These are phyloP conservation scores for Mycena venus DNA, from an alignment of 768 basidiomycete genomes.

Conservation along the genomic window DNA sequence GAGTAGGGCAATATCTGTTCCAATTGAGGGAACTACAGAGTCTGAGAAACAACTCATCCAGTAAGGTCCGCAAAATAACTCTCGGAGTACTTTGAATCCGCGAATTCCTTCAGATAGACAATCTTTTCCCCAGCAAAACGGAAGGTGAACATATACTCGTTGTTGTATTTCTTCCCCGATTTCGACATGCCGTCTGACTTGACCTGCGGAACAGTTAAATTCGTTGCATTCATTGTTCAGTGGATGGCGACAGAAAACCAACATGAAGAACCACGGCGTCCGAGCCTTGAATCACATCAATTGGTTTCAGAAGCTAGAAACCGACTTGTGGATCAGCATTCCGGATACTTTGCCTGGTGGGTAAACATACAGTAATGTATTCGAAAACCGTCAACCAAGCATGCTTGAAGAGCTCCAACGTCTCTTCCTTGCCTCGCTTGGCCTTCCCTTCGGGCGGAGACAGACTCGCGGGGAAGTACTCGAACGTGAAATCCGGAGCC, in stretches of 20 bases:
- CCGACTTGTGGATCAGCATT: neutral
- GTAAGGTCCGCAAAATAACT: neutral
- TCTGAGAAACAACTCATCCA: no score
- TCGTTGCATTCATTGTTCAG: neutral
- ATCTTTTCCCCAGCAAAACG: slow-evolving; percentile 27
- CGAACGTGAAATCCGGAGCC: neutral
- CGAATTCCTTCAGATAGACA: slow-evolving; percentile 28
- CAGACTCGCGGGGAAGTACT: slow-evolving; percentile 1
- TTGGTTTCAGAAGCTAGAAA: neutral
- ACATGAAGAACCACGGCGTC: slow-evolving; percentile 6
- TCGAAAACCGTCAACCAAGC: neutral
- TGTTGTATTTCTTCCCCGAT: slow-evolving; percentile 8
- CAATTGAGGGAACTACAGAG: no score
- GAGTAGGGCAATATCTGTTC: no score
- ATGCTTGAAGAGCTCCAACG: neutral
- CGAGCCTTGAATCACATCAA: neutral
- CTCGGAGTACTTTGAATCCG: slow-evolving; percentile 20
- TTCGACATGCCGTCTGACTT: neutral
- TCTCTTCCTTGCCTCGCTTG: neutral
- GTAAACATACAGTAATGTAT: neutral
- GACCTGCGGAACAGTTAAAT: neutral
- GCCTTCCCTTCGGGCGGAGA: neutral
- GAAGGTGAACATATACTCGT: slow-evolving; percentile 35
- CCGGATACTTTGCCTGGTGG: neutral
- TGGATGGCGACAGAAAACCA: neutral